Base-by-base conservation (phyloP, 331 rosid species). In the Spiraea crenata region DNA sequence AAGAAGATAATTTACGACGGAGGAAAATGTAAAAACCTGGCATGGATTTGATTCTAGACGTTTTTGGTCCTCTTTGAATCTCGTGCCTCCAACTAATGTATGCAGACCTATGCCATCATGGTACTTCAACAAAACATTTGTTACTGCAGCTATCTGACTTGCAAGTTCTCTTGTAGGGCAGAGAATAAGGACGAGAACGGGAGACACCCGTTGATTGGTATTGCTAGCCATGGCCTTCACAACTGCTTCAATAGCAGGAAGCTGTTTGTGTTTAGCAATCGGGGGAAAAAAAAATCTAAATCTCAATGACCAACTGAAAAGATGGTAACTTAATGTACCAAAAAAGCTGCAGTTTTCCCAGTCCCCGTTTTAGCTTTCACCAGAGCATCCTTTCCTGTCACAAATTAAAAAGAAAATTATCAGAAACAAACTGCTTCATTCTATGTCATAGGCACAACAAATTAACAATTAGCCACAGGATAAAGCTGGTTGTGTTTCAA, bases 191-290 rank as follows among this genome's bases (percentile, higher is more conserved):
- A 85, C 96, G 66, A 49, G 77, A 66, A 91, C 80, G 14, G 97
- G 96, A 58, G 86, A 83, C 67, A 81, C 95, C 77, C 75, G 91
- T 31, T 74, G 87, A 85, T 63, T 46, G 52, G 81, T 70, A 65
- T 68, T 84, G 81, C 76, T 48, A 72, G 72, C 61, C 77, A 69
- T 73, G 69, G 87, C 96, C 82, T 91, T 91, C 83, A 91, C 56
- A 85, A 89, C 97, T 93, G 99, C 82, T 93, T 93, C 99, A 93
- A 93, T 89, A 72, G 97, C 97, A 81, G 96, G 99, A 91, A 93
- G 92, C 99, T 93, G 96, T 85, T 93, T 83, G 85, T 82, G 78
- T 79, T 89, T 83, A 91, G 77, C 79, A 68, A 72, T 38, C 31
- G 60, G 58, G 49, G 71, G 72, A 56, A 74, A 83, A 54, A 20